These are phyloP conservation scores for Aureobasidium namibiae DNA, from an alignment of 2,329 filamentous ascomycete species.

Conservation along the genomic window DNA sequence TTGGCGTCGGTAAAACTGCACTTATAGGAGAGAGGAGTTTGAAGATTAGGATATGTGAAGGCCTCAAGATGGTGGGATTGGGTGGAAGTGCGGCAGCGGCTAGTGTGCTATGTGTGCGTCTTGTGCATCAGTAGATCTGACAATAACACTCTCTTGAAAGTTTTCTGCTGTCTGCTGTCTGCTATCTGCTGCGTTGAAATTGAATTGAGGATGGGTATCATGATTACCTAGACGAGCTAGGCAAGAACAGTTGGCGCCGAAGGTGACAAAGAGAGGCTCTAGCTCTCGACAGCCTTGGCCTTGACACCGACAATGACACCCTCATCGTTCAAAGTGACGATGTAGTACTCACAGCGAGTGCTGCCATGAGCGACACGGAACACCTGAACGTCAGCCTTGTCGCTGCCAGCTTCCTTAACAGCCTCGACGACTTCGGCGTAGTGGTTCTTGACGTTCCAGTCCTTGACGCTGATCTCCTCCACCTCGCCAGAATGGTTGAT, in stretches of 20 bases:
- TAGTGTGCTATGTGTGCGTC: slow-evolving; percentile 43
- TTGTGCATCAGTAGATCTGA: not conserved
- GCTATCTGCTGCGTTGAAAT: not conserved
- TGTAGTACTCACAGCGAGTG: slow-evolving; percentile 69
- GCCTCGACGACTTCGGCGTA: slow-evolving; percentile 64
- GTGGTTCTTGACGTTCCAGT: slow-evolving; percentile 65
- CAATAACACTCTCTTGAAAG: not conserved
- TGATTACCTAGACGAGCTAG: not conserved
- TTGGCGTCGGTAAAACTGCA: slow-evolving; percentile 58
- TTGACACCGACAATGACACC: slow-evolving; percentile 66
- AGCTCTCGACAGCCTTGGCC: slow-evolving; percentile 62
- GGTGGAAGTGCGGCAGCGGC: slow-evolving; percentile 59
- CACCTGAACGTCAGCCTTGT: slow-evolving; percentile 56
- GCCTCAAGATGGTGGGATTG: slow-evolving; percentile 56
- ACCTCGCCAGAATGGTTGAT: slow-evolving; percentile 54
- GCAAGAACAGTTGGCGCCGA: not conserved
- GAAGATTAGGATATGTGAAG: slow-evolving; percentile 22
- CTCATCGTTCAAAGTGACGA: slow-evolving; percentile 56
- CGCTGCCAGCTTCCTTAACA: slow-evolving; percentile 55
- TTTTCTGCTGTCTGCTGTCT: too few relatives aligned
- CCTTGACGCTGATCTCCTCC: slow-evolving; percentile 56
- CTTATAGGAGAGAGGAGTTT: slow-evolving; percentile 36
- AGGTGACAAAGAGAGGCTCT: not conserved
- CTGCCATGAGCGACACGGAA: slow-evolving; percentile 59
- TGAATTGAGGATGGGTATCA: not conserved